Percentiles rank a stretch among this genome's conserved stretches.
These are phyloP conservation scores for Paecilomyces dactylethromorphus DNA, from an alignment of 2,329 filamentous ascomycete genomes.

Conservation along the genomic window DNA sequence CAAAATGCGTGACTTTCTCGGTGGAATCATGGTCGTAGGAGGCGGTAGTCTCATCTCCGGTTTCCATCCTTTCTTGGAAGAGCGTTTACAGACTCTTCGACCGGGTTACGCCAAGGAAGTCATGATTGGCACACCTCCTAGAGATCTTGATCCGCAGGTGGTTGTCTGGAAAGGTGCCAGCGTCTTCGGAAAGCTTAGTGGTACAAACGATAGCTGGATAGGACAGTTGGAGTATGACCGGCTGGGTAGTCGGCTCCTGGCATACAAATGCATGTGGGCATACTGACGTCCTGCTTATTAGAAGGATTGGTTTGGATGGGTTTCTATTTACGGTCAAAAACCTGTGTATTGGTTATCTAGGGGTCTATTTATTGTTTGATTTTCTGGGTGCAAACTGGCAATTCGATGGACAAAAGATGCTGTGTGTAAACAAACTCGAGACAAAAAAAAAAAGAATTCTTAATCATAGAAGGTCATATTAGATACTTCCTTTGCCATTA, in stretches of 20 bases:
- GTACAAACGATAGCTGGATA: conserved; percentile 93
- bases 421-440: background rate
- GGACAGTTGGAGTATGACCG: conserved; percentile 81
- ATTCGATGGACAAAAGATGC: background rate
- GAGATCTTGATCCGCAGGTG: conserved; percentile 96
- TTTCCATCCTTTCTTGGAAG: conserved; percentile 77
- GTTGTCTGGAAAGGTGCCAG: conserved; percentile 96
- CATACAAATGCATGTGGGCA: conserved; percentile 69
- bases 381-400: background rate
- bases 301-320: background rate
- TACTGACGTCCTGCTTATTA: conserved; percentile 32
- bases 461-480: no score
- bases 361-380: background rate
- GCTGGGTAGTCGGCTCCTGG: conserved; percentile 71
- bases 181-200: conserved; percentile 82
- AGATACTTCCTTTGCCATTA: no score
- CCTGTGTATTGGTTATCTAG: background rate
- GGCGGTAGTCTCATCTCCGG: conserved; percentile 75
- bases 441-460: no score
- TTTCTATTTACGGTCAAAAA: conserved; percentile 1
- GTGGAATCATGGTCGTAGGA: conserved; percentile 84
- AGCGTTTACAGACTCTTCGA: conserved; percentile 62
- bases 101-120: conserved; percentile 61
- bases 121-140: conserved; percentile 62
- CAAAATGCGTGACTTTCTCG: conserved; percentile 83